Percentiles rank a stretch among this genome's conserved stretches.
Evolutionary conservation across 192 early-diverging fungal genomes (phyloP).

Genomic region (Entomortierella parvispora): DNA sequence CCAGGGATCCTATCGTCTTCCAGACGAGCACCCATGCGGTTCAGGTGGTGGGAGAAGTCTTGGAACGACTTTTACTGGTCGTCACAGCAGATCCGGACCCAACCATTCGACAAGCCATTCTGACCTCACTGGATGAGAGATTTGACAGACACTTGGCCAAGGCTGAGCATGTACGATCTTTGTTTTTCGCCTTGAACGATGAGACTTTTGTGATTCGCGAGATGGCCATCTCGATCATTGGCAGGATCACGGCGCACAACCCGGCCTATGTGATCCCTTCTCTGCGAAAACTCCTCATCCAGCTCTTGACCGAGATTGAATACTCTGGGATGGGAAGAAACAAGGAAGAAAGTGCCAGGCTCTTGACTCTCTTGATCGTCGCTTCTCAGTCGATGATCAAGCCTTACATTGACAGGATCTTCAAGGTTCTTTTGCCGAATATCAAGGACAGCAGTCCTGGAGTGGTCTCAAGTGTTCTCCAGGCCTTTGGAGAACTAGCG

Average conservation of each 20-base stretch:
- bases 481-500: constrained; percentile 83
- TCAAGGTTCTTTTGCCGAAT: constrained; percentile 85
- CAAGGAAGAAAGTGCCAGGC: constrained; percentile 84
- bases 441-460: constrained; percentile 79
- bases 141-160: constrained; percentile 91
- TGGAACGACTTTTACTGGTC: constrained; percentile 84
- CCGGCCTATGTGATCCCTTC: constrained; percentile 92
- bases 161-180: constrained; percentile 82
- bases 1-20: constrained; percentile 78
- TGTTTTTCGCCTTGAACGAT: constrained; percentile 89
- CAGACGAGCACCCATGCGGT: constrained; percentile 77
- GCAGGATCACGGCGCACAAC: constrained; percentile 78
- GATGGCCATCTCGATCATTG: constrained; percentile 82
- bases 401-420: constrained; percentile 89
- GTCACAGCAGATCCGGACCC: constrained; percentile 86
- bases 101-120: constrained; percentile 74
- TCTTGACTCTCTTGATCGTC: constrained; percentile 78
- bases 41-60: constrained; percentile 81
- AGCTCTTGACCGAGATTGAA: constrained; percentile 90
- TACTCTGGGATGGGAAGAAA: constrained; percentile 79
- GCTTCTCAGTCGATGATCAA: constrained; percentile 82
- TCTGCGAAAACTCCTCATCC: constrained; percentile 84
- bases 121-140: constrained; percentile 76
- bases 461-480: constrained; percentile 82
- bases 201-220: constrained; percentile 87